Conservation (phyloP, 129 eudicot species). For the Artemisia argyi region DNA sequence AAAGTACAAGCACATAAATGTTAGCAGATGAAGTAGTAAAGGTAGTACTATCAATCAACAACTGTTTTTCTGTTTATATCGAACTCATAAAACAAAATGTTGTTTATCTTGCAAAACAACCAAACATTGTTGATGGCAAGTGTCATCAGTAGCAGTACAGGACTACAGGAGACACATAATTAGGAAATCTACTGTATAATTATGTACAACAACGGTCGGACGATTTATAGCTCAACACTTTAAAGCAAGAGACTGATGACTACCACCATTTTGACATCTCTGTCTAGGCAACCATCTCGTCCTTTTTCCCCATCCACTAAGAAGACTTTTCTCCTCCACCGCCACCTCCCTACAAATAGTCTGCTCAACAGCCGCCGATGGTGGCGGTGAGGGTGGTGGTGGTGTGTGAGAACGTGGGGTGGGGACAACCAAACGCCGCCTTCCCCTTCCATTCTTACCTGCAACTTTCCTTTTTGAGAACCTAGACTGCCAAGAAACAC, state of each 20-base stretch:
- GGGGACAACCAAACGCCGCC: conserved; percentile 36
- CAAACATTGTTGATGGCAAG: conserved; percentile 20
- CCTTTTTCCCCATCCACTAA: conserved; percentile 82
- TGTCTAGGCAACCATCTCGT: conserved; percentile 77
- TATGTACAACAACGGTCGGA: conserved; percentile 32
- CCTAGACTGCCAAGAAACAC: conserved; percentile 44
- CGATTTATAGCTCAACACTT: conserved; percentile 39
- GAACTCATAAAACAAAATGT: conserved; percentile 16
- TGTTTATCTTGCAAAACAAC: conserved; percentile 12
- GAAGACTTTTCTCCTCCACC: conserved; percentile 44
- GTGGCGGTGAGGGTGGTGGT: conserved; percentile 15
- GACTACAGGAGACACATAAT: conserved; percentile 13
- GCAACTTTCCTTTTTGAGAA: conserved; percentile 34
- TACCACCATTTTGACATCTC: conserved; percentile 39
- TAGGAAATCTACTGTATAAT: conserved; percentile 17
- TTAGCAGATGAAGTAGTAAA: not conserved
- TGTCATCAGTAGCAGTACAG: conserved; percentile 18
- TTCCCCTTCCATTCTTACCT: conserved; percentile 51
- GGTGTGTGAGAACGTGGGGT: conserved; percentile 21
- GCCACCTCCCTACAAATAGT: conserved; percentile 35
- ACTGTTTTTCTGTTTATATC: conserved; percentile 21
- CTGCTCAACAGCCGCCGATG: conserved; percentile 22
- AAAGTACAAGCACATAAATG: not conserved
- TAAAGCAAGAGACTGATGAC: conserved; percentile 37
- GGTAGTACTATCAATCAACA: conserved; percentile 5